Conservation (phyloP, 768 basidiomycete genomes). For the Suillus luteus region DNA sequence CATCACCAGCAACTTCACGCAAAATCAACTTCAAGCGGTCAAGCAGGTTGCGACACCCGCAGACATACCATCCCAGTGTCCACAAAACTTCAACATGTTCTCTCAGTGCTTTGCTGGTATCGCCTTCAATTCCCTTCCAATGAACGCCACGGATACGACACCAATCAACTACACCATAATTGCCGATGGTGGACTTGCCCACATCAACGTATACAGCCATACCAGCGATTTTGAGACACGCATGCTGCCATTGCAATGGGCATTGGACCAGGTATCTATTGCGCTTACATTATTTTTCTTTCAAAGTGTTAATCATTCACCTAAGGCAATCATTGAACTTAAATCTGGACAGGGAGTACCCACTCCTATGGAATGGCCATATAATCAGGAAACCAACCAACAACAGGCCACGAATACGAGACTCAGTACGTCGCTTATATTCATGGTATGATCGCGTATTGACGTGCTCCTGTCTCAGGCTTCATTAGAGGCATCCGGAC, state of each 20-base stretch:
- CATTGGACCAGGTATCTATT: slow-evolving; percentile 56
- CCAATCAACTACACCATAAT: slow-evolving; percentile 69
- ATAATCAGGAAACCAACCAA: slow-evolving; percentile 64
- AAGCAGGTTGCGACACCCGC: slow-evolving; percentile 46
- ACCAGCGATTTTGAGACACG: slow-evolving; percentile 68
- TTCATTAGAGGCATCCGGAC: slow-evolving; percentile 63
- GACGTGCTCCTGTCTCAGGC: slow-evolving; percentile 37
- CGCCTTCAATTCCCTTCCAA: slow-evolving; percentile 59
- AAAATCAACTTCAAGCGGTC: slow-evolving; percentile 49
- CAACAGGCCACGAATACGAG: slow-evolving; percentile 60
- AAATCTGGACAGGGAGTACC: slow-evolving; percentile 55
- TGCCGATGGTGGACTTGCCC: slow-evolving; percentile 65
- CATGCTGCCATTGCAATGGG: slow-evolving; percentile 75
- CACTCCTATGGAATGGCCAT: slow-evolving; percentile 74
- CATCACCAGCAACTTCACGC: slow-evolving; percentile 54
- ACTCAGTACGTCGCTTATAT: slow-evolving; percentile 45
- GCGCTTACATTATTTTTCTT: not conserved
- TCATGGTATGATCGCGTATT: not conserved
- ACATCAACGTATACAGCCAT: slow-evolving; percentile 69
- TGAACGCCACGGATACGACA: slow-evolving; percentile 27
- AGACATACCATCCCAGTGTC: slow-evolving; percentile 60
- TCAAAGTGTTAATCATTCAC: slow-evolving; percentile 1
- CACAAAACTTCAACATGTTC: slow-evolving; percentile 70
- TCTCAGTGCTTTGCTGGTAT: slow-evolving; percentile 74
- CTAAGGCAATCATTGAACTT: slow-evolving; percentile 71